These are phyloP conservation scores for Aspergillus calidoustus DNA, from an alignment of 2,329 filamentous ascomycete genomes.

Conservation along the genomic window DNA sequence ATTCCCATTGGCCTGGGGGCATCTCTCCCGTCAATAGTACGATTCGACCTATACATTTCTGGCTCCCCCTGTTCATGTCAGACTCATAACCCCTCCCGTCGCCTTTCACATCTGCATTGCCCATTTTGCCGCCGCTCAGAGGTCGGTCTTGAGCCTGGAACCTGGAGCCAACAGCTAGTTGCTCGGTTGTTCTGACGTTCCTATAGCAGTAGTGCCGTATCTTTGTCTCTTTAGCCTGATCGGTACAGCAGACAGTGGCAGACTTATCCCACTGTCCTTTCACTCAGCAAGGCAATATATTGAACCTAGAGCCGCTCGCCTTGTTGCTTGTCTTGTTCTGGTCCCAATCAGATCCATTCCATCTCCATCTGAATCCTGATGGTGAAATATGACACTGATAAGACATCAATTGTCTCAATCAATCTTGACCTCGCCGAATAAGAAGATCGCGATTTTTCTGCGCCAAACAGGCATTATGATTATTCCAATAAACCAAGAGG, in stretches of 20 bases:
- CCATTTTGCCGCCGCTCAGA: background rate
- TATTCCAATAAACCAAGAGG: slow-evolving; percentile 1
- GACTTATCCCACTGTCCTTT: background rate
- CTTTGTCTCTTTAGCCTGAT: background rate
- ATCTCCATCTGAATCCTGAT: slow-evolving; percentile 7
- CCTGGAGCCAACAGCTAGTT: background rate
- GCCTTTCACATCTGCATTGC: background rate
- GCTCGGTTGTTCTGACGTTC: background rate
- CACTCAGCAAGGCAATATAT: slow-evolving; percentile 4
- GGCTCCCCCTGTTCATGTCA: slow-evolving; percentile 19
- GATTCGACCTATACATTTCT: slow-evolving; percentile 21
- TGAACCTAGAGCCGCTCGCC: background rate
- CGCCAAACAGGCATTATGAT: background rate
- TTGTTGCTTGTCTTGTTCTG: slow-evolving; percentile 6
- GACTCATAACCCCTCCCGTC: slow-evolving; percentile 14
- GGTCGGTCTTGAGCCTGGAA: background rate
- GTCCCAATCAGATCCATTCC: slow-evolving; percentile 13
- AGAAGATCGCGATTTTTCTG: background rate
- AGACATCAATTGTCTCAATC: slow-evolving; percentile 10
- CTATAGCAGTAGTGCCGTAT: background rate
- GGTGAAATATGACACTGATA: slow-evolving; percentile 13
- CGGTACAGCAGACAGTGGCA: background rate
- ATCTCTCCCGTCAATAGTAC: slow-evolving; percentile 26
- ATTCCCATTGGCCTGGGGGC: slow-evolving; percentile 22
- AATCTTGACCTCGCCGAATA: slow-evolving; percentile 3